These are phyloP conservation scores for Phyllosticta citrichinensis DNA, from an alignment of 2,329 filamentous ascomycete genomes.

Conservation along the genomic window DNA sequence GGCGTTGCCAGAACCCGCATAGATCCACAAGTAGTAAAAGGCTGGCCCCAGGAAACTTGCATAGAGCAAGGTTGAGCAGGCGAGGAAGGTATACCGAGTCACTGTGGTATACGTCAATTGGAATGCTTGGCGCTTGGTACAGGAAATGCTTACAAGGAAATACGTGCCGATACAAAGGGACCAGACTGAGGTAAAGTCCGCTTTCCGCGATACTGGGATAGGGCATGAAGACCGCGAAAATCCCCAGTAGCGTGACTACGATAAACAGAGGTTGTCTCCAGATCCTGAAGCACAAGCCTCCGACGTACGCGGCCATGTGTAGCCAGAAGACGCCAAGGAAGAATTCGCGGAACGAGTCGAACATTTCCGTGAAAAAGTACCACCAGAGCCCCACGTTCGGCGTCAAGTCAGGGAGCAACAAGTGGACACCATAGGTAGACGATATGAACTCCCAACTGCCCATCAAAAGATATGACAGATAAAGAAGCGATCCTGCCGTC, in stretches of 20 bases:
- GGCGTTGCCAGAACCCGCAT: constrained; percentile 92
- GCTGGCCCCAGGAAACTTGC: constrained; percentile 81
- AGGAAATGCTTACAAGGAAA: constrained; percentile 55
- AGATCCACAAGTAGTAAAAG: constrained; percentile 97
- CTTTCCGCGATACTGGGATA: constrained; percentile 91
- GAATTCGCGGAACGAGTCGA: constrained; percentile 93
- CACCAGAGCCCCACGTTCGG: constrained; percentile 97
- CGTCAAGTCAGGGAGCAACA: constrained; percentile 82
- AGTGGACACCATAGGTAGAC: constrained; percentile 86
- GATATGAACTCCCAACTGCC: constrained; percentile 79
- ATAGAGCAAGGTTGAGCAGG: constrained; percentile 74
- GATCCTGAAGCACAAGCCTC: constrained; percentile 72
- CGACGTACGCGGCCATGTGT: constrained; percentile 82
- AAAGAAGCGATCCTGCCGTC: constrained; percentile 53
- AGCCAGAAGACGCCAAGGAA: constrained; percentile 98
- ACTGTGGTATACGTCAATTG: constrained; percentile 37
- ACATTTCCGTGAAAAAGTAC: constrained; percentile 99
- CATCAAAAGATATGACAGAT: constrained; percentile 62
- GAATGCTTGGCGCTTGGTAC: not conserved
- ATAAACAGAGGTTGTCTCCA: constrained; percentile 80
- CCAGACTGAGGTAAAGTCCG: constrained; percentile 70
- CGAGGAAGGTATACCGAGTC: constrained; percentile 88
- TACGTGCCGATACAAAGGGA: constrained; percentile 82
- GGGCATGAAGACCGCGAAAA: constrained; percentile 92
- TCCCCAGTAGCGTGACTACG: constrained; percentile 71